phyloP scores from a whole-genome alignment of 1,284 basidiomycete species.

The Anthracocystis walkeri region DNA sequence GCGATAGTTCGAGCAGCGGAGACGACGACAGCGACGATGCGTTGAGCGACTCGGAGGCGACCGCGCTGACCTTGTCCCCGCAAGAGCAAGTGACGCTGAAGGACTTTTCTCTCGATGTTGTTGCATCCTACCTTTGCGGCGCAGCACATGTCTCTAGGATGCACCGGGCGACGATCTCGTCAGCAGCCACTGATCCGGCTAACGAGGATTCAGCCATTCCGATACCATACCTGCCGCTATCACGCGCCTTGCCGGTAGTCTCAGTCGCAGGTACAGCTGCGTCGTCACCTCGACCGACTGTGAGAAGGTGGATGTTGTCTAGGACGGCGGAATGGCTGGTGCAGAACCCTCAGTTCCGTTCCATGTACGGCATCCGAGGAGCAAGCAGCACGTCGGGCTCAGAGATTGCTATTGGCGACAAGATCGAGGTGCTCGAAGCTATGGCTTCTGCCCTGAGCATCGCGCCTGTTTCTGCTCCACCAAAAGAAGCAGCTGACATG shows the following conservation, averaged over 20 bases:
- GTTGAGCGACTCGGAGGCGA: constrained; percentile 17
- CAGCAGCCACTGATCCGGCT: not conserved
- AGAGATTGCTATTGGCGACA: constrained; percentile 24
- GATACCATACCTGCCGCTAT: not conserved
- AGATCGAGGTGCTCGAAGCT: constrained; percentile 39
- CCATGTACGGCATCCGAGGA: constrained; percentile 18
- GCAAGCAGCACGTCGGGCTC: not conserved
- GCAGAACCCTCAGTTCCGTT: constrained; percentile 40
- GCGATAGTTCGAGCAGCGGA: constrained; percentile 17
- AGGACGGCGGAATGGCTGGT: constrained; percentile 37
- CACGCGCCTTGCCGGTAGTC: not conserved
- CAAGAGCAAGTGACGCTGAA: constrained; percentile 23
- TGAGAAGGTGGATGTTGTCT: constrained; percentile 30
- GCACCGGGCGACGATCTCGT: not conserved
- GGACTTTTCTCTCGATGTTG: constrained; percentile 10
- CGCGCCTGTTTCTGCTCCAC: not conserved
- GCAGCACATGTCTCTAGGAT: not conserved
- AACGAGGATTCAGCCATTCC: not conserved
- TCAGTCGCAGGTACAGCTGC: not conserved
- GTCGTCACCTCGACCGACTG: not conserved
- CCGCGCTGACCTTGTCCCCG: constrained; percentile 7
- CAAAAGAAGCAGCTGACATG: not conserved
- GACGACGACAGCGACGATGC: constrained; percentile 36
- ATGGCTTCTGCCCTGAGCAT: constrained; percentile 32
- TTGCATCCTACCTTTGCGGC: constrained; percentile 21